Percentiles rank a stretch among this genome's conserved stretches.
These are phyloP conservation scores for Peterozyma toletana DNA, from an alignment of 805 yeast genomes.

Conservation along the genomic window DNA sequence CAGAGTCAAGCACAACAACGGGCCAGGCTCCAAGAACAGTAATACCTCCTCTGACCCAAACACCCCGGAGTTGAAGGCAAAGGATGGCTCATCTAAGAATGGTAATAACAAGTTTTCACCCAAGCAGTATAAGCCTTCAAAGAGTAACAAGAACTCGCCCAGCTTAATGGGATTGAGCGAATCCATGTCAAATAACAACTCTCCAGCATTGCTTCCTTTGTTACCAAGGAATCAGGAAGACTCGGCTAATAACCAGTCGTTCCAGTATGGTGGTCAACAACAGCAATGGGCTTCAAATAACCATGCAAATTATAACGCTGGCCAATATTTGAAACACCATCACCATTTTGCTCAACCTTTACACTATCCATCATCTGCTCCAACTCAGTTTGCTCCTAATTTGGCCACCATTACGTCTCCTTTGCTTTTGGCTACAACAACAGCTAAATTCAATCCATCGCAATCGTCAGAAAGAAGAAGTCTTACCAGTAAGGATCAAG, in stretches of 20 bases:
- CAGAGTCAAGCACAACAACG: conserved; percentile 51
- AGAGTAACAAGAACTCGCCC: conserved; percentile 8
- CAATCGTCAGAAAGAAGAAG: conserved; percentile 24
- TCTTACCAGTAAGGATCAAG: conserved; percentile 11
- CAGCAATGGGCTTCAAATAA: conserved; percentile 8
- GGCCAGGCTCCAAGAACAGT: conserved; percentile 1
- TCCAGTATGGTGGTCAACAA: conserved; percentile 10
- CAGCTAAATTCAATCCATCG: conserved; percentile 30
- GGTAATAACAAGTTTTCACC: conserved; percentile 23
- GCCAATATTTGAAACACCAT: conserved; percentile 10
- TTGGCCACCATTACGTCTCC: conserved; percentile 61
- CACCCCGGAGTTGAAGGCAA: conserved; percentile 50
- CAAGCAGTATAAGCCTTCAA: conserved; percentile 26
- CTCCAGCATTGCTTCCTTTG: conserved; percentile 34
- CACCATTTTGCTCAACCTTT: conserved; percentile 39
- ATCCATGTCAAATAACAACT: not conserved
- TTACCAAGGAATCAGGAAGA: conserved; percentile 27
- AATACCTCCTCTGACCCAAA: conserved; percentile 32
- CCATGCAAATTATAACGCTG: conserved; percentile 8
- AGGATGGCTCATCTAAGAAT: conserved; percentile 22
- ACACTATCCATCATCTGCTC: conserved; percentile 63
- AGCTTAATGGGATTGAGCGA: conserved; percentile 6
- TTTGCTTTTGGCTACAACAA: conserved; percentile 42
- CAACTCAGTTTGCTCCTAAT: conserved; percentile 64
- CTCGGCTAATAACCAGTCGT: conserved; percentile 9